Evolutionary conservation across 2,329 filamentous ascomycete genomes (phyloP).

Genomic region (Fusarium sp.): DNA sequence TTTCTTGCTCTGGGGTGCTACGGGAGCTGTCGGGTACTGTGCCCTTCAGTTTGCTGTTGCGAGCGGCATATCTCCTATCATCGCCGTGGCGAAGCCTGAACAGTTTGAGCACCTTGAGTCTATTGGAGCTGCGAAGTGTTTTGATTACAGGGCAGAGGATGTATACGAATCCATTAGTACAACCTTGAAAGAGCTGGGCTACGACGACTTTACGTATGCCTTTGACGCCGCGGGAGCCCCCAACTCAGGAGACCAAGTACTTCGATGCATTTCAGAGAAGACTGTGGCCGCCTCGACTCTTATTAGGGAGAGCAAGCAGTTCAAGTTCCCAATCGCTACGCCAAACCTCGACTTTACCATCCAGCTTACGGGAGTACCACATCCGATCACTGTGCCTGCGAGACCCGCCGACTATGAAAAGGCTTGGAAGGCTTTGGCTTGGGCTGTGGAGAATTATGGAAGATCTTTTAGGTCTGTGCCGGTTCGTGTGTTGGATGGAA

Average conservation of each 20-base stretch:
- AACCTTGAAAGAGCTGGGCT: not conserved
- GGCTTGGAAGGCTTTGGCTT: conserved; percentile 1
- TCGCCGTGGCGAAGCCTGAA: not conserved
- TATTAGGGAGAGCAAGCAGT: not conserved
- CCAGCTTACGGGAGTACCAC: not conserved
- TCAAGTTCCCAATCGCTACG: not conserved
- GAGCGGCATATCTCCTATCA: not conserved
- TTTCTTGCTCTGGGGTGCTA: conserved; percentile 6
- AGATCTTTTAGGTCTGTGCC: not conserved
- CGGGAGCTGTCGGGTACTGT: not conserved
- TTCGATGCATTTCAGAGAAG: not conserved
- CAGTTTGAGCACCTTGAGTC: not conserved
- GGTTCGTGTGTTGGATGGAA: not conserved
- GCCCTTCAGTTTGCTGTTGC: not conserved
- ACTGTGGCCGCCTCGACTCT: not conserved
- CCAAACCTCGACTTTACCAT: not conserved
- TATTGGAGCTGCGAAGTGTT: not conserved
- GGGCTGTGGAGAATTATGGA: conserved; percentile 2
- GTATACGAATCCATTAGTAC: not conserved
- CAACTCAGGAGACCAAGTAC: not conserved
- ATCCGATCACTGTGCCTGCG: not conserved
- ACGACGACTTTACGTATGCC: not conserved
- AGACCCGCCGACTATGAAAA: not conserved
- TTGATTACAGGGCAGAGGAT: not conserved
- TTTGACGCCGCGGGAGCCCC: conserved; percentile 4